Base-by-base conservation (phyloP, 352 stramenopile genomes). In the Pythium rishiriense region DNA sequence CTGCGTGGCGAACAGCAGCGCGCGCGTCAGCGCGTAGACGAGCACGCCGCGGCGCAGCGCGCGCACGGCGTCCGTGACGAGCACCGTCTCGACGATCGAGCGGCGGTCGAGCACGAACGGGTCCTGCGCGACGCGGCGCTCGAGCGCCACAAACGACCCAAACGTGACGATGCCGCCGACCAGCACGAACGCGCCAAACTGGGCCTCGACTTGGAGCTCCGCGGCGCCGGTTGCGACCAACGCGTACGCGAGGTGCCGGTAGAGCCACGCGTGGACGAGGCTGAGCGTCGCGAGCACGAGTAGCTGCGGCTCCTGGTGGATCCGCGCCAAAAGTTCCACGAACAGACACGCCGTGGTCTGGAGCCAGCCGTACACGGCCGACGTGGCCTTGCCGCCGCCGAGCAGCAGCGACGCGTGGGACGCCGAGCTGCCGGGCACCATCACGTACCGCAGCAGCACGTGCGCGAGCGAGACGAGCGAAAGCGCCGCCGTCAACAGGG, bases 281-380 rank as follows among this genome's bases (percentile, higher is more conserved):
- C 57, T 72, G 31, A 70, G 54, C 58, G 66, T 66, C 28, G 68
- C 43, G n/a, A 76, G 54, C 52, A 76, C 64, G 58, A 73, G 62
- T 26, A 73, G 55, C 60, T 73, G 69, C 46, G 69, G 65, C 50
- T 73, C 69, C 29, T 76, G 69, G 25, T 63, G 58, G 19, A 76
- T 41, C 4, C 62, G 65, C 29, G 58, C 68, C 8, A 43, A 22
- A 21, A 74, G 50, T 33, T 74, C 68, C 31, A 71, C 59, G 8
- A 61, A 19, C 17, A 71, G n/a, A 19, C 68, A 74, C 2, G 66
- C 57, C 19, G 55, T 46, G 8, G 63, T 72, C 59, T 71, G 68
- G 37, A 66, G 33, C 67, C 61, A 71, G 56, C 62, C 64, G 49
- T 68, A 68, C 25, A 71, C 58, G 28, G 59, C 54, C 25, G 68